Conservation (phyloP, 164 flowering plant genomes). For the Berberis vulgaris region DNA sequence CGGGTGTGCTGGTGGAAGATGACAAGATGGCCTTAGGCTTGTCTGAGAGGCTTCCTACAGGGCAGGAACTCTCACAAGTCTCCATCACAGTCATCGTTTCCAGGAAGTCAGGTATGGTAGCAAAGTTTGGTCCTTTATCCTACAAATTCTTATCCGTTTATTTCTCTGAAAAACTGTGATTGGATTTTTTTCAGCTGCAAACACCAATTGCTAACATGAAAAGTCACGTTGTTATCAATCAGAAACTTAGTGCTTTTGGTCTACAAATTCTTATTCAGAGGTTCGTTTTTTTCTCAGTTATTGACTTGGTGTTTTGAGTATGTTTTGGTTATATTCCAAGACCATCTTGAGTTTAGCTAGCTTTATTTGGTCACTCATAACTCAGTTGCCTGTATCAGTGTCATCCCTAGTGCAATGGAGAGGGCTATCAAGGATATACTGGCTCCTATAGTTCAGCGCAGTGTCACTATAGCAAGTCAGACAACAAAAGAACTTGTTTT, state of each 20-base stretch:
- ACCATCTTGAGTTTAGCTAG: no score
- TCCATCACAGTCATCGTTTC: slow-evolving; percentile 53
- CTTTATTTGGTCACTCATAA: no score
- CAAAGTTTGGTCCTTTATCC: background rate
- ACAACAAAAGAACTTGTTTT: no score
- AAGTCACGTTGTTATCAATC: slow-evolving; percentile 69
- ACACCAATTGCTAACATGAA: slow-evolving; percentile 66
- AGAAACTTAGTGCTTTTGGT: slow-evolving; percentile 54
- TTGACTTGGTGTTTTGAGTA: no score
- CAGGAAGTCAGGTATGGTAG: slow-evolving; percentile 55
- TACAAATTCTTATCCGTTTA: background rate
- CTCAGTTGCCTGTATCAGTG: background rate
- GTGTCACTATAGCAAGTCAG: no score
- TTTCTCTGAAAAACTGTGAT: slow-evolving; percentile 3
- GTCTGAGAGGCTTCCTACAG: slow-evolving; percentile 74
- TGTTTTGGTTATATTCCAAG: no score
- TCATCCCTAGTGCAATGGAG: no score
- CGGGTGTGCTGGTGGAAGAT: slow-evolving; percentile 60
- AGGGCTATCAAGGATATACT: no score
- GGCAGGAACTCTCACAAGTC: slow-evolving; percentile 62
- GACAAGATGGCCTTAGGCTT: slow-evolving; percentile 71
- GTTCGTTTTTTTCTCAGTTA: slow-evolving; percentile 26
- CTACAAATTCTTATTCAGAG: slow-evolving; percentile 83
- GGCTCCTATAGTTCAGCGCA: no score
- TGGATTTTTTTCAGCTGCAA: slow-evolving; percentile 44